Conservation (phyloP, 139 green algal genomes). For the Chlorella sp. region DNA sequence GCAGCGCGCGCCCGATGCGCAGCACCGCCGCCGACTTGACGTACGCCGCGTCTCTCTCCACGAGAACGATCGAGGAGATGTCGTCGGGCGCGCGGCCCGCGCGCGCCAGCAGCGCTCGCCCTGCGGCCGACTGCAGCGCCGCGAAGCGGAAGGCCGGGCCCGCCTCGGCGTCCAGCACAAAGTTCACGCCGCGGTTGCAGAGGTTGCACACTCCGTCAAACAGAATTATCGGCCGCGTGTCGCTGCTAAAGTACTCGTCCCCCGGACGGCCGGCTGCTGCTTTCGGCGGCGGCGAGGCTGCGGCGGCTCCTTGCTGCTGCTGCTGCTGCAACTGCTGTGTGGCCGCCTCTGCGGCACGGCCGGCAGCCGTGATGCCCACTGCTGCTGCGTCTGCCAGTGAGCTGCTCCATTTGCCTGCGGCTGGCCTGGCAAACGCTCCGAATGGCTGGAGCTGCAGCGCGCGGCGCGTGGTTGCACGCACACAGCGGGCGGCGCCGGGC, state of each 20-base stretch:
- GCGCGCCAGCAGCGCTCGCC: slow-evolving; percentile 61
- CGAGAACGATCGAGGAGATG: slow-evolving; percentile 86
- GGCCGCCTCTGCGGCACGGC: not conserved
- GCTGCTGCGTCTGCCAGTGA: not conserved
- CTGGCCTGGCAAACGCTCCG: not conserved
- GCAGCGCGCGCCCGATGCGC: slow-evolving; percentile 55
- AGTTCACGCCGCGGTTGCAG: slow-evolving; percentile 85
- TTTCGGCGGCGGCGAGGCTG: no score
- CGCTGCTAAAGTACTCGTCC: slow-evolving; percentile 63
- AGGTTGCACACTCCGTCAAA: slow-evolving; percentile 88
- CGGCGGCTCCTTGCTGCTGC: not conserved
- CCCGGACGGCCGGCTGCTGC: not conserved
- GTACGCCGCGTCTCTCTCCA: slow-evolving; percentile 48
- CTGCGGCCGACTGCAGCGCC: slow-evolving; percentile 74
- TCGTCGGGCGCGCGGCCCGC: slow-evolving; percentile 70
- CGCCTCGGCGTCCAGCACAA: slow-evolving; percentile 72
- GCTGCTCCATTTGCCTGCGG: not conserved
- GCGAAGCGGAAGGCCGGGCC: slow-evolving; percentile 60
- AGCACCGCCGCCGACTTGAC: slow-evolving; percentile 69
- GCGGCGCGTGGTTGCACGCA: not conserved
- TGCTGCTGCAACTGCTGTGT: not conserved
- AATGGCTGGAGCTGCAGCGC: no score
- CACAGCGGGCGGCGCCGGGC: not conserved
- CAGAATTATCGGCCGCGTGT: slow-evolving; percentile 77
- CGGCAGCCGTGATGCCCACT: no score